Evolutionary conservation across 768 basidiomycete species (phyloP).

Genomic region (Trametes coccinea): DNA sequence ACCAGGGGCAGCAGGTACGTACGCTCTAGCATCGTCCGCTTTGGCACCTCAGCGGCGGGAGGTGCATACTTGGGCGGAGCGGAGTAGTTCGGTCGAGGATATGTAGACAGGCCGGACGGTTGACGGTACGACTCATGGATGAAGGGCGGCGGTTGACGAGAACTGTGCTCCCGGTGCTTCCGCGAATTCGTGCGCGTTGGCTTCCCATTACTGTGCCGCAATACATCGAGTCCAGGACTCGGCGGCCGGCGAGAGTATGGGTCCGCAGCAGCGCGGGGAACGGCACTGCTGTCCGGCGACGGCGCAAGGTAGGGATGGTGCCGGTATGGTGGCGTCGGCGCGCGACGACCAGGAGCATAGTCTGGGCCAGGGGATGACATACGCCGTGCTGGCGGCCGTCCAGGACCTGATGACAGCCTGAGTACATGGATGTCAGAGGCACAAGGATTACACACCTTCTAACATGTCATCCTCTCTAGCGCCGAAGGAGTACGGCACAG

Average conservation of each 20-base stretch:
- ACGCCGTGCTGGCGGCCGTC: slow-evolving; percentile 16
- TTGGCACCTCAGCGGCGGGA: slow-evolving; percentile 21
- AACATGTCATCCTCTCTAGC: slow-evolving; percentile 14
- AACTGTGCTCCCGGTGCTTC: slow-evolving; percentile 15
- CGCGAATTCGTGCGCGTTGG: slow-evolving; percentile 24
- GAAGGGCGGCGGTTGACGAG: slow-evolving; percentile 15
- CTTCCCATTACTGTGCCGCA: slow-evolving; percentile 22
- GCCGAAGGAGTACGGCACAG: slow-evolving; percentile 5
- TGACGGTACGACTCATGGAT: slow-evolving; percentile 12
- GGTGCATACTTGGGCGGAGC: slow-evolving; percentile 34
- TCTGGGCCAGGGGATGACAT: slow-evolving; percentile 11
- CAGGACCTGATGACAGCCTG: slow-evolving; percentile 3
- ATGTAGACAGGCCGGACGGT: slow-evolving; percentile 3
- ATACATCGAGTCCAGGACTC: slow-evolving; percentile 14
- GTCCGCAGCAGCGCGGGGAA: slow-evolving; percentile 15
- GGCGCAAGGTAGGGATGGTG: slow-evolving; percentile 6
- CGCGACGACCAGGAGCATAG: slow-evolving; percentile 6
- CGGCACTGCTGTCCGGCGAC: slow-evolving; percentile 1
- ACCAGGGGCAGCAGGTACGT: slow-evolving; percentile 28
- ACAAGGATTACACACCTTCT: slow-evolving; percentile 15
- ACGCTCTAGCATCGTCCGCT: slow-evolving; percentile 63
- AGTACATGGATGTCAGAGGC: too few relatives aligned
- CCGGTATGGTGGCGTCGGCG: slow-evolving; percentile 11
- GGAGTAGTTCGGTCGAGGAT: slow-evolving; percentile 35
- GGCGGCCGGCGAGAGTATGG: slow-evolving; percentile 21